Percentiles rank a stretch among this genome's conserved stretches.
Conservation (phyloP, 129 eudicot genomes). For the carrot (Daucus carota) region DH1_v3.0 NC_030384.2:36555001-36555500, state of each 20-base stretch:
- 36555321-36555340: constrained; percentile 40
- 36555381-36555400: constrained; percentile 75
- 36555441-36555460: not conserved
- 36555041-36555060: constrained; percentile 42
- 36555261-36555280: constrained; percentile 60
- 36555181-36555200: constrained; percentile 66
- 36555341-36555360: constrained; percentile 59
- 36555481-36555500: not conserved
- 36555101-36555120: constrained; percentile 76
- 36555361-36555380: constrained; percentile 61
- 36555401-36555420: constrained; percentile 49
- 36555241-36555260: constrained; percentile 74
- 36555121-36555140: constrained; percentile 82
- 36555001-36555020: constrained; percentile 80
- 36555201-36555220: constrained; percentile 93
- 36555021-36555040: constrained; percentile 61
- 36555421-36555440: not conserved
- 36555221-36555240: constrained; percentile 64
- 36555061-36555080: constrained; percentile 29
- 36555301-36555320: constrained; percentile 47
- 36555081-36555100: constrained; percentile 70
- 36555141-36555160: constrained; percentile 78
- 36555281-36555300: constrained; percentile 58
- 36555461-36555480: not conserved
- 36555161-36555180: constrained; percentile 34